phyloP scores from a whole-genome alignment of 306 rosid species.

The Pyrus pyrifolia region DNA sequence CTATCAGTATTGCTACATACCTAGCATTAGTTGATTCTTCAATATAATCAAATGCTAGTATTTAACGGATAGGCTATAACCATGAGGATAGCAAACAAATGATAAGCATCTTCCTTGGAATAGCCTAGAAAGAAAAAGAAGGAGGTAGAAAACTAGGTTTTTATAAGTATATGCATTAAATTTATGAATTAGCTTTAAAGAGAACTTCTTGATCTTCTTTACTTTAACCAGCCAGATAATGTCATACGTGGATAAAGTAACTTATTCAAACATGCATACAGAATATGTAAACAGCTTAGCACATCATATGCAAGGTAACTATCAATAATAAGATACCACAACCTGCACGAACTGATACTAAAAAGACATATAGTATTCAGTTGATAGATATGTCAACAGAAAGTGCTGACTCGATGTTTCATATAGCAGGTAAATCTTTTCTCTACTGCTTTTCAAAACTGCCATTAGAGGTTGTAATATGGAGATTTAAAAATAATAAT shows the following conservation, averaged over 20 bases:
- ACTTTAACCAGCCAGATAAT: background rate
- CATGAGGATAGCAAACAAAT: background rate
- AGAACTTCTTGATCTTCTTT: background rate
- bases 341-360: background rate
- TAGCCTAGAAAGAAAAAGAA: background rate
- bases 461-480: background rate
- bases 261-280: background rate
- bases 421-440: background rate
- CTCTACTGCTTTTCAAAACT: background rate
- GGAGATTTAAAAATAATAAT: background rate
- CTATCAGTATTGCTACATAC: background rate
- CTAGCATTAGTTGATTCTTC: background rate
- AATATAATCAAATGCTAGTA: background rate
- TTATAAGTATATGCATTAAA: background rate
- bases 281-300: background rate
- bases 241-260: background rate
- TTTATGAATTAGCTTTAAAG: background rate
- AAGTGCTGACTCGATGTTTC: background rate
- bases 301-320: background rate
- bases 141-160: background rate
- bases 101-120: background rate
- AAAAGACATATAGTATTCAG: background rate
- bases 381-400: background rate
- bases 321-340: background rate
- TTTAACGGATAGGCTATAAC: background rate